Evolutionary conservation across 768 basidiomycete species (phyloP).

Genomic region (Dioszegia hungarica): DNA sequence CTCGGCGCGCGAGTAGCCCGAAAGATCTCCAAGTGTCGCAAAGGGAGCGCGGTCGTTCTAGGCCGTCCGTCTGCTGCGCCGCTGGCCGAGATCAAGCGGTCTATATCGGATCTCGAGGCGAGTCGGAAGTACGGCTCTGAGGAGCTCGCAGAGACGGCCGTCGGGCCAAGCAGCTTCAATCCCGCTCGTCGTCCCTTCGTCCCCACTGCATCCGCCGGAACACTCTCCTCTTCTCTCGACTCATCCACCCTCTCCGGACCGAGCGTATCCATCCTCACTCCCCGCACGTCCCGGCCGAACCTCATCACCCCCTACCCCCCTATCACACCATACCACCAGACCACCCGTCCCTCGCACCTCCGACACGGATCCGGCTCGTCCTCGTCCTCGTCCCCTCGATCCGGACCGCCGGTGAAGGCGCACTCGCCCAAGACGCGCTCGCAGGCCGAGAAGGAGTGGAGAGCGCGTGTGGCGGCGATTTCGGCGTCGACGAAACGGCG

Average conservation of each 20-base stretch:
- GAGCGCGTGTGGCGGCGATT: conserved; percentile 29
- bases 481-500: background rate
- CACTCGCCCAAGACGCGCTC: conserved; percentile 17
- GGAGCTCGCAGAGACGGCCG: too few species aligned
- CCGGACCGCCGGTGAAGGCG: background rate
- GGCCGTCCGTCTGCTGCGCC: background rate
- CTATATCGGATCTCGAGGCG: background rate
- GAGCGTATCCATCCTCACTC: conserved; percentile 1
- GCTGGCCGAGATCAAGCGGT: background rate
- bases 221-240: background rate
- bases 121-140: too few species aligned
- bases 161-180: too few species aligned
- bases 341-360: background rate
- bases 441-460: conserved; percentile 33
- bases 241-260: conserved; percentile 5
- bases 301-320: background rate
- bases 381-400: background rate
- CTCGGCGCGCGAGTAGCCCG: background rate
- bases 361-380: background rate
- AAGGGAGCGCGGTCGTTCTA: background rate
- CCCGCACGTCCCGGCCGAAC: background rate
- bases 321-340: background rate
- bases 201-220: background rate
- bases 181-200: background rate
- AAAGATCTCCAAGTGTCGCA: background rate